Conservation (phyloP, 2,329 filamentous ascomycete genomes). For the Waltergamsia citrina region DNA sequence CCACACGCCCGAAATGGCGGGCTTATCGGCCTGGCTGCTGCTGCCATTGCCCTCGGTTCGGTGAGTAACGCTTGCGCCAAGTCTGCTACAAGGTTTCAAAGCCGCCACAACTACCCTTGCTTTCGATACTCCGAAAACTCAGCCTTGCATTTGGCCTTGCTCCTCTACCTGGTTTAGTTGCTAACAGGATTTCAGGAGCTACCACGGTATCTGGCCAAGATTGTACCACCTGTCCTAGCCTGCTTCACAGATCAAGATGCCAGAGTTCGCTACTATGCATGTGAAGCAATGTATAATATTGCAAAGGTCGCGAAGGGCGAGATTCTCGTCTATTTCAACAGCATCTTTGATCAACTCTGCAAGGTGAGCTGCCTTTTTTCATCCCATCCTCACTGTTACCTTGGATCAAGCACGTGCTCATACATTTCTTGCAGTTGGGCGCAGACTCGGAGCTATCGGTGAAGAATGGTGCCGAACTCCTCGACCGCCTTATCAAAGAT, state of each 20-base stretch:
- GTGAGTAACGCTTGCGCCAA: too few relatives aligned
- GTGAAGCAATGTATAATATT: slow-evolving; percentile 99
- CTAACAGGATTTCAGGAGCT: slow-evolving; percentile 82
- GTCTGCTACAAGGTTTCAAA: too few relatives aligned
- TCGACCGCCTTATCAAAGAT: slow-evolving; percentile 91
- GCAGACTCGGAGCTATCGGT: slow-evolving; percentile 95
- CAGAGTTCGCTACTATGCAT: slow-evolving; percentile 93
- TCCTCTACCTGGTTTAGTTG: too few relatives aligned
- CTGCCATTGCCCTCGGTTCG: slow-evolving; percentile 86
- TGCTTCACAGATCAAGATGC: slow-evolving; percentile 99
- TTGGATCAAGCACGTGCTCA: background rate
- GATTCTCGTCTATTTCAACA: slow-evolving; percentile 94
- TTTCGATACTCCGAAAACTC: too few relatives aligned
- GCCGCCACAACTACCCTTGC: too few relatives aligned
- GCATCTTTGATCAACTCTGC: slow-evolving; percentile 94
- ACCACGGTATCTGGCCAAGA: slow-evolving; percentile 82
- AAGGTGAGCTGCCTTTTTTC: slow-evolving; percentile 51
- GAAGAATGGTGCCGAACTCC: slow-evolving; percentile 92
- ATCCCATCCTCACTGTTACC: background rate
- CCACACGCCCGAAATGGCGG: slow-evolving; percentile 95
- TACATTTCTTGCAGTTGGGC: slow-evolving; percentile 53
- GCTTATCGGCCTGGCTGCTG: slow-evolving; percentile 88
- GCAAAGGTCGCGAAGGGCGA: slow-evolving; percentile 98
- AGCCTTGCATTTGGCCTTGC: too few relatives aligned
- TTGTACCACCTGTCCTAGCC: slow-evolving; percentile 90